These are phyloP conservation scores for Colletotrichum lentis DNA, from an alignment of 2,329 filamentous ascomycete genomes.

Conservation along the genomic window DNA sequence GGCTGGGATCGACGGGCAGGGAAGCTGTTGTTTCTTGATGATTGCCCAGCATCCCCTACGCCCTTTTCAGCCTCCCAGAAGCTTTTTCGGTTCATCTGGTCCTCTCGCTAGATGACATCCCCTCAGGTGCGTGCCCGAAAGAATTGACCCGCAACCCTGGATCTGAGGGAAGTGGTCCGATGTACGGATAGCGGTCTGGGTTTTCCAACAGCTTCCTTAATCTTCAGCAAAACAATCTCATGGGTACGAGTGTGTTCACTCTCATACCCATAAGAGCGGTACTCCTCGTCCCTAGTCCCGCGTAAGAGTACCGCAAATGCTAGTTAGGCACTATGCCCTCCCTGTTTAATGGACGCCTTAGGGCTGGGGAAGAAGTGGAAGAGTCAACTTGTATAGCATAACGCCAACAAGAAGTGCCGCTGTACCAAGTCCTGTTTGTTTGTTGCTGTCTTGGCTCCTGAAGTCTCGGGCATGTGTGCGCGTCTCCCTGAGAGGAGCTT, in stretches of 20 bases:
- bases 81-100: slow-evolving; percentile 20
- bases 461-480: slow-evolving; percentile 15
- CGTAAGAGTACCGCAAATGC: no score
- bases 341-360: no score
- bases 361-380: no score
- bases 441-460: slow-evolving; percentile 7
- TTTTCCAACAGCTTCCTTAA: slow-evolving; percentile 7
- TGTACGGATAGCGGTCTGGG: slow-evolving; percentile 2
- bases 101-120: slow-evolving; percentile 10
- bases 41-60: slow-evolving; percentile 27
- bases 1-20: slow-evolving; percentile 33
- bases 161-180: slow-evolving; percentile 11
- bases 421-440: slow-evolving; percentile 13
- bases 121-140: background rate
- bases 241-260: background rate
- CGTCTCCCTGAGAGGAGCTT: slow-evolving; percentile 30
- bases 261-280: background rate
- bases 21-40: slow-evolving; percentile 32
- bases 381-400: no score
- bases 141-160: background rate
- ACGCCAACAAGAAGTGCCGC: background rate
- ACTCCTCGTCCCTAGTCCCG: no score
- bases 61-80: slow-evolving; percentile 27
- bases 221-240: background rate
- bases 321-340: background rate